A percentile compares a stretch with the other conserved stretches of the same genome.
phyloP scores from a whole-genome alignment of 192 early-diverging fungal species.

The Physocladia obscura region DNA sequence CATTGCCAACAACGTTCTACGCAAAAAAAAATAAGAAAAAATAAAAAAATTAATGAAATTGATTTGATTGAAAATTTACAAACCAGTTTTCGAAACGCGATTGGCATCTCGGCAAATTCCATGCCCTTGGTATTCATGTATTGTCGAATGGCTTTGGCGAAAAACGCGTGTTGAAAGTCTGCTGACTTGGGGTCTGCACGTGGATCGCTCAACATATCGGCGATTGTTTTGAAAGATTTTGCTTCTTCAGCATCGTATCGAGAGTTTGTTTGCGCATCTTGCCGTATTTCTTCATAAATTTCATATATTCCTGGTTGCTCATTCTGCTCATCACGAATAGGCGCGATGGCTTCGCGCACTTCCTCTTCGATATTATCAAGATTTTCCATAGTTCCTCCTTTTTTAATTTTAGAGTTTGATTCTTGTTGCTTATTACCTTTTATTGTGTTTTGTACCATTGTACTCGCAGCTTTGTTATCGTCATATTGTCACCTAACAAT shows the following conservation, averaged over 20 bases:
- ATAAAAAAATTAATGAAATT: not conserved
- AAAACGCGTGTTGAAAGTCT: constrained; percentile 8
- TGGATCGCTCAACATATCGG: constrained; percentile 16
- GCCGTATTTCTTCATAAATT: not conserved
- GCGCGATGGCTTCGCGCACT: not conserved
- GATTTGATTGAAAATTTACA: not conserved
- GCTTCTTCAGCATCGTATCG: constrained; percentile 5
- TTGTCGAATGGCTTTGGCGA: not conserved
- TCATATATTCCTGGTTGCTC: not conserved
- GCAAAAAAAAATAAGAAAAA: not conserved
- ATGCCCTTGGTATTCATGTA: constrained; percentile 6
- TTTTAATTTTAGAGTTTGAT: no score
- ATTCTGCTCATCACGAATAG: not conserved
- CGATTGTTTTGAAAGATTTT: not conserved
- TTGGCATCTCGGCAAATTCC: constrained; percentile 26
- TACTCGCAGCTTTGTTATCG: no score
- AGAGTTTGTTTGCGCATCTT: not conserved
- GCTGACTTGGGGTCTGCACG: constrained; percentile 5
- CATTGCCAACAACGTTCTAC: constrained; percentile 16
- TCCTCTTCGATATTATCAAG: not conserved
- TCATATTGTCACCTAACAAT: no score
- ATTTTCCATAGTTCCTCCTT: no score
- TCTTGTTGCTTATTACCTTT: no score
- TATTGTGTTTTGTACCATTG: no score
- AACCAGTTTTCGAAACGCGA: constrained; percentile 24